phyloP scores from a whole-genome alignment of 169 alveolate genomes.

The Plasmodium gonderi region DNA sequence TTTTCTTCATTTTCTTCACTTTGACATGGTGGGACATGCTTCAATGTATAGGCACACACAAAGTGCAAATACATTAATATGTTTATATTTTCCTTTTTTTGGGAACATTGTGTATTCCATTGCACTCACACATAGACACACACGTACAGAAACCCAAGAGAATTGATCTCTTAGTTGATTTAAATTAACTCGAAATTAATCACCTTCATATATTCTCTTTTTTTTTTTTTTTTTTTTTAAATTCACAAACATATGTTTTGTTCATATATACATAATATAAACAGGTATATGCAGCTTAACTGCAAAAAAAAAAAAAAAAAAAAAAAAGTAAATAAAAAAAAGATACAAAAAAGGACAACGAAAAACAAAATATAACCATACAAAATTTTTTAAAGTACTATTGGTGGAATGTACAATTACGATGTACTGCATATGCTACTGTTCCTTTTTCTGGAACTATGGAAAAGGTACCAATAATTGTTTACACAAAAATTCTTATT shows the following conservation, averaged over 20 bases:
- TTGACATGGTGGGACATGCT: not conserved
- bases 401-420: not conserved
- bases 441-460: no score
- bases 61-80: no score
- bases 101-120: no score
- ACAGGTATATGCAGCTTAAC: not conserved
- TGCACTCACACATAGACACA: no score
- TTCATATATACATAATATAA: not conserved
- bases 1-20: not conserved
- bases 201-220: not conserved
- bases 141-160: no score
- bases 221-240: not conserved
- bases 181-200: not conserved
- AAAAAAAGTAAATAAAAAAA: not conserved
- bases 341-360: not conserved
- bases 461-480: no score
- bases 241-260: not conserved
- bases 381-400: not conserved
- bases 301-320: not conserved
- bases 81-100: no score
- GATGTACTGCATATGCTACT: not conserved
- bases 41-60: no score
- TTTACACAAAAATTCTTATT: no score
- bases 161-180: not conserved
- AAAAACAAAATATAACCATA: not conserved